Percentiles rank a stretch among this genome's conserved stretches.
These are phyloP conservation scores for Sordariomycetes sp. DNA, from an alignment of 2,329 filamentous ascomycete genomes.

Conservation along the genomic window DNA sequence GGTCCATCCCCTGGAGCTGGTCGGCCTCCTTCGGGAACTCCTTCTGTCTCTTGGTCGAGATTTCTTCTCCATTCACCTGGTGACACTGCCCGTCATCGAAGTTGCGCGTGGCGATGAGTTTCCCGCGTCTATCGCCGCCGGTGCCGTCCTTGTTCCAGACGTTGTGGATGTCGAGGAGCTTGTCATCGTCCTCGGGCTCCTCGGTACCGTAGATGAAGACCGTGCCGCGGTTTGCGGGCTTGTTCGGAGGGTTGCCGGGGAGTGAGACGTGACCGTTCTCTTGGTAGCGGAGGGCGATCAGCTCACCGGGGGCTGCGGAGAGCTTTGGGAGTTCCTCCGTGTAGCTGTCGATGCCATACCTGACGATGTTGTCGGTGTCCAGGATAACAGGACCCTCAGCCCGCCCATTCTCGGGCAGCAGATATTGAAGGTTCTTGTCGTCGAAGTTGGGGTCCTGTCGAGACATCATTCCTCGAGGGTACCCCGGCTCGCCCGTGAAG, in stretches of 20 bases:
- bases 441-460: slow-evolving; percentile 41
- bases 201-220: slow-evolving; percentile 63
- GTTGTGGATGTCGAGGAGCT: slow-evolving; percentile 52
- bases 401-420: slow-evolving; percentile 43
- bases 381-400: slow-evolving; percentile 27
- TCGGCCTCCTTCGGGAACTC: slow-evolving; percentile 37
- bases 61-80: slow-evolving; percentile 50
- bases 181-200: slow-evolving; percentile 36
- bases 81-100: slow-evolving; percentile 90
- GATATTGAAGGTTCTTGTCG: slow-evolving; percentile 46
- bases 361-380: slow-evolving; percentile 42
- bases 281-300: slow-evolving; percentile 52
- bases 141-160: slow-evolving; percentile 69
- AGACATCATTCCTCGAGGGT: slow-evolving; percentile 54
- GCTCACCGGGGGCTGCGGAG: slow-evolving; percentile 43
- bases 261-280: slow-evolving; percentile 68
- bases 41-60: slow-evolving; percentile 45
- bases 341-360: slow-evolving; percentile 47
- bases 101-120: slow-evolving; percentile 61
- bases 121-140: slow-evolving; percentile 67
- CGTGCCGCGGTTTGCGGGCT: slow-evolving; percentile 54
- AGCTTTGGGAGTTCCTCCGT: slow-evolving; percentile 49
- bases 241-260: slow-evolving; percentile 39
- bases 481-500: slow-evolving; percentile 59
- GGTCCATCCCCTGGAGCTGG: slow-evolving; percentile 38